These are phyloP conservation scores for Periconia sp. DNA, from an alignment of 2,329 filamentous ascomycete genomes.

Conservation along the genomic window DNA sequence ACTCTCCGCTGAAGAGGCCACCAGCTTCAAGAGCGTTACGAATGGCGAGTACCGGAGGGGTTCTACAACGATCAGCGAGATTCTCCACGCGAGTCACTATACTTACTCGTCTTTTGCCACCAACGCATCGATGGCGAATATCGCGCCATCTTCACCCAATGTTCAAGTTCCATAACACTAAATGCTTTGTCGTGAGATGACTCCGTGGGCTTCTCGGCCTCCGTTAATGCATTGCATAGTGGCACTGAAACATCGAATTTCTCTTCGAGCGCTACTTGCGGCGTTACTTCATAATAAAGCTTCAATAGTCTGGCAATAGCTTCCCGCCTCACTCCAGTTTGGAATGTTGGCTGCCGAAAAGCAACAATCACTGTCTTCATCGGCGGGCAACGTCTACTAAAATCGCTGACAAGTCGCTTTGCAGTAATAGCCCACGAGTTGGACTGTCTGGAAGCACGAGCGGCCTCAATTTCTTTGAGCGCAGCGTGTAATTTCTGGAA, in stretches of 20 bases:
- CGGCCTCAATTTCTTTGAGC: conserved; percentile 61
- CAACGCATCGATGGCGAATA: conserved; percentile 84
- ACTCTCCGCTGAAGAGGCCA: conserved; percentile 52
- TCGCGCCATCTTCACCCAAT: conserved; percentile 77
- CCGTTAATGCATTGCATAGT: conserved; percentile 68
- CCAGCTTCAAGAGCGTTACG: conserved; percentile 66
- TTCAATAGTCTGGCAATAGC: conserved; percentile 75
- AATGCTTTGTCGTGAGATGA: conserved; percentile 56
- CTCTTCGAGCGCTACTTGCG: conserved; percentile 76
- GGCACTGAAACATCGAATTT: conserved; percentile 85
- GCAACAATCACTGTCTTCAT: conserved; percentile 78
- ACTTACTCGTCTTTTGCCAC: conserved; percentile 71
- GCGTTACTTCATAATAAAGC: conserved; percentile 82
- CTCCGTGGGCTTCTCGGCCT: conserved; percentile 51
- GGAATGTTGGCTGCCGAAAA: conserved; percentile 69
- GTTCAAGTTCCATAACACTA: conserved; percentile 73
- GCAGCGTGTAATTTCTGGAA: conserved; percentile 74
- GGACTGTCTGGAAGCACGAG: conserved; percentile 31
- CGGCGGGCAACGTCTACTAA: conserved; percentile 75
- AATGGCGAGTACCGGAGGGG: conserved; percentile 69
- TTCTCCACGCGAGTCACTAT: background rate
- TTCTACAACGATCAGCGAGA: conserved; percentile 43
- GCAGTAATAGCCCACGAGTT: conserved; percentile 70
- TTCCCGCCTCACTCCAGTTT: conserved; percentile 73
- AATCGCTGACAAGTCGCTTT: conserved; percentile 69